Percentiles rank a stretch among this genome's conserved stretches.
These are phyloP conservation scores for Globisporangium spinosum DNA, from an alignment of 352 stramenopile genomes.

Conservation along the genomic window DNA sequence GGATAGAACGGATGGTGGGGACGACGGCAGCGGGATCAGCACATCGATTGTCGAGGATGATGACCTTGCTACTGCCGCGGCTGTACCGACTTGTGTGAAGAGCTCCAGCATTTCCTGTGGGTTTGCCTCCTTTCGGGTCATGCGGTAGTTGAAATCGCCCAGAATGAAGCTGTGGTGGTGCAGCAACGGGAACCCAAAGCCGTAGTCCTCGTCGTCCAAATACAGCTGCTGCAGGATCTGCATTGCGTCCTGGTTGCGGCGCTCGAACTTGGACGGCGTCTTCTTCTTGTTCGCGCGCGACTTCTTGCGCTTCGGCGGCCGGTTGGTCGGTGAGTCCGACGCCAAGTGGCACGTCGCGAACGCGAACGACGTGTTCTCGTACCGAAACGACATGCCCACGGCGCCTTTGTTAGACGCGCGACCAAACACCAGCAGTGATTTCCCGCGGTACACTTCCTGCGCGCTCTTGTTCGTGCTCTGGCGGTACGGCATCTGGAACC, in stretches of 20 bases:
- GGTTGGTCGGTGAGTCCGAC: slow-evolving; percentile 70
- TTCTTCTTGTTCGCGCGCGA: slow-evolving; percentile 8
- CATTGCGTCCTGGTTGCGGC: slow-evolving; percentile 79
- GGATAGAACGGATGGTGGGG: not conserved
- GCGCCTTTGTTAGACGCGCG: slow-evolving; percentile 72
- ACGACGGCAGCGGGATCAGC: slow-evolving; percentile 12
- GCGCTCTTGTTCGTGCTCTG: slow-evolving; percentile 52
- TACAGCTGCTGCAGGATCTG: slow-evolving; percentile 81
- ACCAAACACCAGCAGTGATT: slow-evolving; percentile 73
- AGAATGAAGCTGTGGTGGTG: slow-evolving; percentile 89
- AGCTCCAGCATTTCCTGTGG: slow-evolving; percentile 54
- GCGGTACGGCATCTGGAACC: slow-evolving; percentile 64
- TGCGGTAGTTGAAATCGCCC: slow-evolving; percentile 89
- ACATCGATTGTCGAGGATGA: slow-evolving; percentile 6
- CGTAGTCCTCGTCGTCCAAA: slow-evolving; percentile 77
- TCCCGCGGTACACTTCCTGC: slow-evolving; percentile 73
- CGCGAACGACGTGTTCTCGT: slow-evolving; percentile 54
- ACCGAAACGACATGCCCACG: slow-evolving; percentile 57
- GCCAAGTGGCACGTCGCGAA: slow-evolving; percentile 84
- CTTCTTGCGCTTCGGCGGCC: slow-evolving; percentile 30
- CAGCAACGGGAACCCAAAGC: slow-evolving; percentile 78
- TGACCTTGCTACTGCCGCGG: not conserved
- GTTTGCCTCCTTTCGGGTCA: slow-evolving; percentile 42
- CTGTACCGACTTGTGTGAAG: slow-evolving; percentile 16
- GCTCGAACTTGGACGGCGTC: slow-evolving; percentile 64